phyloP scores from a whole-genome alignment of 768 basidiomycete species.

The Panaeolus cyanescens region DNA sequence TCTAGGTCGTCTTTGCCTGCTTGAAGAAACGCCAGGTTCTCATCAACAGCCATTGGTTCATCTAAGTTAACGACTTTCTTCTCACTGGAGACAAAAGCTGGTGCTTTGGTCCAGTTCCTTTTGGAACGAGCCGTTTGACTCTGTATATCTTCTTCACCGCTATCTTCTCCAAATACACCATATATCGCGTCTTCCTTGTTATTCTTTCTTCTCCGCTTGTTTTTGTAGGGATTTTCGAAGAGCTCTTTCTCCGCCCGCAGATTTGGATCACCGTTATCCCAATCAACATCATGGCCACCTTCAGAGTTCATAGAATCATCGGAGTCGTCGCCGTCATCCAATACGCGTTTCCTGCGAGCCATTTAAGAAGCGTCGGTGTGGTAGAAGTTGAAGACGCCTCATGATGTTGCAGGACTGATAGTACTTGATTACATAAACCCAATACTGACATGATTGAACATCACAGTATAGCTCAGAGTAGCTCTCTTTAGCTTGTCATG shows the following conservation, averaged over 20 bases:
- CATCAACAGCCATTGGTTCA: slow-evolving; percentile 39
- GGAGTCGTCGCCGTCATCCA: slow-evolving; percentile 76
- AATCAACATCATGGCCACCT: slow-evolving; percentile 44
- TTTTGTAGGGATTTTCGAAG: slow-evolving; percentile 75
- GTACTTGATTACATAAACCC: too few species aligned
- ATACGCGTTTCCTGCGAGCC: slow-evolving; percentile 75
- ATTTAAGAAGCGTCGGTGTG: too few species aligned
- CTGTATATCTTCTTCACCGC: slow-evolving; percentile 57
- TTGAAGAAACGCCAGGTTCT: slow-evolving; percentile 26
- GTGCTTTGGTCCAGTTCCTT: slow-evolving; percentile 75
- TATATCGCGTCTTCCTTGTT: slow-evolving; percentile 77
- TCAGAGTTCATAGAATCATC: slow-evolving; percentile 66
- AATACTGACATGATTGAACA: too few species aligned
- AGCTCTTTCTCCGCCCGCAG: slow-evolving; percentile 72
- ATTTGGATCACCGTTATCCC: slow-evolving; percentile 55
- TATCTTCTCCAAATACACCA: slow-evolving; percentile 74
- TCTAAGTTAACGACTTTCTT: slow-evolving; percentile 46
- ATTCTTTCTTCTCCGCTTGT: slow-evolving; percentile 65
- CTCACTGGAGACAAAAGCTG: slow-evolving; percentile 69
- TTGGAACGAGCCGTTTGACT: slow-evolving; percentile 28
- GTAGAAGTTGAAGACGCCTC: too few species aligned
- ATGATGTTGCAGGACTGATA: too few species aligned
- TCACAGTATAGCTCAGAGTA: too few species aligned
- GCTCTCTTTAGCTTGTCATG: too few species aligned
- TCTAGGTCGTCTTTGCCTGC: slow-evolving; percentile 29